Evolutionary conservation across 2,329 filamentous ascomycete genomes (phyloP).

Genomic region (Epichloe festucae): DNA sequence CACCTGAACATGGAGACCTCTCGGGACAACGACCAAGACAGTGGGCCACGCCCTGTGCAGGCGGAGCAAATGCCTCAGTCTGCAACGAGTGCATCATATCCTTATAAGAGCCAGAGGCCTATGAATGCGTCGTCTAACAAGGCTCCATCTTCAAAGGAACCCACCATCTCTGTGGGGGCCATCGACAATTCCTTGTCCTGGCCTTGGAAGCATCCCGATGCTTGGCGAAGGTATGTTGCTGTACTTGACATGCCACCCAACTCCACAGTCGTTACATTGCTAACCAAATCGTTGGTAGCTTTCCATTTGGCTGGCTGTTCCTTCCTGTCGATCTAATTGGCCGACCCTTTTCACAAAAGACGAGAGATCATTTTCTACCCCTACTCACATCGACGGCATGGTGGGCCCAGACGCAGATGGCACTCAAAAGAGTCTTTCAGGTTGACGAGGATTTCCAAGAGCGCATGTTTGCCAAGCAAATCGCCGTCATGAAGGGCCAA

Average conservation of each 20-base stretch:
- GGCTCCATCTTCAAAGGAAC: slow-evolving; percentile 31
- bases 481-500: slow-evolving; percentile 98
- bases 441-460: slow-evolving; percentile 95
- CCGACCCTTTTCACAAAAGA: slow-evolving; percentile 88
- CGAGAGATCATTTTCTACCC: slow-evolving; percentile 88
- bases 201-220: slow-evolving; percentile 98
- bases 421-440: slow-evolving; percentile 75
- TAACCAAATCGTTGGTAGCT: slow-evolving; percentile 41
- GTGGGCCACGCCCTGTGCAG: slow-evolving; percentile 50
- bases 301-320: slow-evolving; percentile 97
- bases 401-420: slow-evolving; percentile 91
- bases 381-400: slow-evolving; percentile 86
- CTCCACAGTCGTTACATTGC: slow-evolving; percentile 1
- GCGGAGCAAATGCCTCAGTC: slow-evolving; percentile 28
- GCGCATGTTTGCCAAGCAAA: slow-evolving; percentile 96
- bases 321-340: slow-evolving; percentile 92
- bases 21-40: slow-evolving; percentile 18
- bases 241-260: neutral
- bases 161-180: slow-evolving; percentile 68
- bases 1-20: slow-evolving; percentile 48
- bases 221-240: slow-evolving; percentile 45
- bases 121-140: slow-evolving; percentile 61
- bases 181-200: slow-evolving; percentile 98
- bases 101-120: slow-evolving; percentile 67
- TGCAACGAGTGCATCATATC: slow-evolving; percentile 37